phyloP scores from a whole-genome alignment of 192 early-diverging fungal genomes.

The Chytriomyces sp. region DNA sequence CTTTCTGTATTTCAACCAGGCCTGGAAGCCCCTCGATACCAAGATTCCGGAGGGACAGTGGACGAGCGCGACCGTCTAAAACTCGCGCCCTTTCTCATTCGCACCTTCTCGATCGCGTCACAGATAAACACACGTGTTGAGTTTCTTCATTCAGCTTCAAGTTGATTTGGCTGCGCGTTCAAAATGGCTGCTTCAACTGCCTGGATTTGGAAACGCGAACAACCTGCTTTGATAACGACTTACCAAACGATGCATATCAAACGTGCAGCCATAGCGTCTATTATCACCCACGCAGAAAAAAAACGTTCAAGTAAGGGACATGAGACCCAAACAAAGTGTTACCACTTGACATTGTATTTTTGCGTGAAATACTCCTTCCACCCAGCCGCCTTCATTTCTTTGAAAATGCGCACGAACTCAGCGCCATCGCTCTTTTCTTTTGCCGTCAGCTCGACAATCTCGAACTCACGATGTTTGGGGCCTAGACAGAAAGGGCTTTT shows the following conservation, averaged over 20 bases:
- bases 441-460: constrained; percentile 3
- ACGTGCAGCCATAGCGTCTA: no score
- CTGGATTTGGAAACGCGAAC: no score
- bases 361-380: constrained; percentile 13
- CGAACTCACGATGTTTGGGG: constrained; percentile 3
- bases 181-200: no score
- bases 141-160: not conserved
- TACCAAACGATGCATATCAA: no score
- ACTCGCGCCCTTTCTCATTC: not conserved
- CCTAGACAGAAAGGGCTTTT: constrained; percentile 40
- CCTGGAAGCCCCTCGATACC: constrained; percentile 56
- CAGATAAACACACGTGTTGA: not conserved
- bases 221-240: no score
- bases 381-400: constrained; percentile 7
- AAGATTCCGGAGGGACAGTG: constrained; percentile 82
- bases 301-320: no score
- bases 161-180: no score
- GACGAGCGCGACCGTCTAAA: constrained; percentile 43
- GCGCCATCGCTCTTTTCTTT: constrained; percentile 5
- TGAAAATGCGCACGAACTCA: constrained; percentile 12
- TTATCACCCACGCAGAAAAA: no score
- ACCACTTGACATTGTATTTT: constrained; percentile 7
- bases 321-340: not conserved
- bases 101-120: not conserved
- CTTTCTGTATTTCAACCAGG: not conserved